phyloP scores from a whole-genome alignment of 352 stramenopile species.

The Pythium monospermum region DNA sequence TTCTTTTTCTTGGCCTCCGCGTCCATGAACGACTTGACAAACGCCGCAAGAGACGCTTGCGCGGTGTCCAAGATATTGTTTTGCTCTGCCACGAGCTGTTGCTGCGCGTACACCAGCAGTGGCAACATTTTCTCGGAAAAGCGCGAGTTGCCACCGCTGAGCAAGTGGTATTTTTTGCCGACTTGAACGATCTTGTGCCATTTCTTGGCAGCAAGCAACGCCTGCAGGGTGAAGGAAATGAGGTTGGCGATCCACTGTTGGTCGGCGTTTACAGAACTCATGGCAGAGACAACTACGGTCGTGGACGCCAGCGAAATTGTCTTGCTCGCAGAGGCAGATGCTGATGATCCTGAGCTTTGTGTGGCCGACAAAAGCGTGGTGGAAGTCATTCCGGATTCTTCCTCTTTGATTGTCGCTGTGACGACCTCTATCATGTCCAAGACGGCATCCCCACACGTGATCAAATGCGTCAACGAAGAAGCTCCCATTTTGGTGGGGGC shows the following conservation, averaged over 20 bases:
- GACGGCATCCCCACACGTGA: conserved; percentile 40
- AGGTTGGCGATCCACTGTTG: conserved; percentile 45
- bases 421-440: conserved; percentile 56
- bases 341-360: background rate
- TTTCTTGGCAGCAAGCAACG: conserved; percentile 25
- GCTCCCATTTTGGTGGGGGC: conserved; percentile 29
- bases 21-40: conserved; percentile 47
- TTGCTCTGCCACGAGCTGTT: conserved; percentile 44
- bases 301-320: conserved; percentile 30
- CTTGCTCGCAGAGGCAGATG: conserved; percentile 2
- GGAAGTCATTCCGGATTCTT: conserved; percentile 6
- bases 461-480: conserved; percentile 16
- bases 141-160: conserved; percentile 28
- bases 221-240: conserved; percentile 33
- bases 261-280: conserved; percentile 33
- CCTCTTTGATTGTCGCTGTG: conserved; percentile 13
- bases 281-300: conserved; percentile 26
- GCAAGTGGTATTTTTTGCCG: conserved; percentile 43
- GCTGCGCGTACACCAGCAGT: conserved; percentile 56
- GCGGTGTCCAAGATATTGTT: conserved; percentile 24
- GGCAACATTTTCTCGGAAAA: conserved; percentile 63
- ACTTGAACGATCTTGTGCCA: conserved; percentile 59
- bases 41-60: conserved; percentile 28
- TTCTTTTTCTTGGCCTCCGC: conserved; percentile 77
- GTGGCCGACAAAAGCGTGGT: background rate